Percentiles rank a stretch among this genome's conserved stretches.
These are phyloP conservation scores for Pelargonium nanum DNA, from an alignment of 345 rosid species.

Conservation along the genomic window DNA sequence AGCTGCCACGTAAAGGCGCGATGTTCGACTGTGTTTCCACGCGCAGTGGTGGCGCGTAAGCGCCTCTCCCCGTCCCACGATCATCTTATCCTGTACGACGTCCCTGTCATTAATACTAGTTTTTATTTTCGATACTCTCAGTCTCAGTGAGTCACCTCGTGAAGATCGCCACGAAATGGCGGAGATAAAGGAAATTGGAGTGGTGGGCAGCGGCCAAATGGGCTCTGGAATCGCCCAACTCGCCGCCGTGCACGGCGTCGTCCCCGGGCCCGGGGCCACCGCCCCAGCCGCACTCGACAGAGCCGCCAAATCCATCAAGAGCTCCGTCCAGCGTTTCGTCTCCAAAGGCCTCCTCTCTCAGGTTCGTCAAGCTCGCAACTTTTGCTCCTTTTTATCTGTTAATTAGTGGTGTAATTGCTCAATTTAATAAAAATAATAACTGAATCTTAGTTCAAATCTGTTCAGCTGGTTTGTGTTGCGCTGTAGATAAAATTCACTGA, in stretches of 20 bases:
- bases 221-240: constrained; percentile 96
- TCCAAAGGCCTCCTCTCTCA: constrained; percentile 52
- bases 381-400: neutral
- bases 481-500: no score
- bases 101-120: no score
- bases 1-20: no score
- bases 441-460: neutral
- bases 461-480: no score
- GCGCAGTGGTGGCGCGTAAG: no score
- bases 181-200: constrained; percentile 46
- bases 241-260: constrained; percentile 55
- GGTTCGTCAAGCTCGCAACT: constrained; percentile 21
- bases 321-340: constrained; percentile 50
- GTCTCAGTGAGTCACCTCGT: no score
- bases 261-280: constrained; percentile 51
- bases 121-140: no score
- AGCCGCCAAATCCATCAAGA: constrained; percentile 42
- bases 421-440: neutral
- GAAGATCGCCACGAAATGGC: neutral
- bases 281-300: constrained; percentile 55
- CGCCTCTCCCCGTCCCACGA: no score
- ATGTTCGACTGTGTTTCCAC: no score
- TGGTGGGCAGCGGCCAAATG: constrained; percentile 86
- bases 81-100: no score
- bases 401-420: neutral